Base-by-base conservation (phyloP, 148 eudicot genomes). In the Diospyros kaki region DNA sequence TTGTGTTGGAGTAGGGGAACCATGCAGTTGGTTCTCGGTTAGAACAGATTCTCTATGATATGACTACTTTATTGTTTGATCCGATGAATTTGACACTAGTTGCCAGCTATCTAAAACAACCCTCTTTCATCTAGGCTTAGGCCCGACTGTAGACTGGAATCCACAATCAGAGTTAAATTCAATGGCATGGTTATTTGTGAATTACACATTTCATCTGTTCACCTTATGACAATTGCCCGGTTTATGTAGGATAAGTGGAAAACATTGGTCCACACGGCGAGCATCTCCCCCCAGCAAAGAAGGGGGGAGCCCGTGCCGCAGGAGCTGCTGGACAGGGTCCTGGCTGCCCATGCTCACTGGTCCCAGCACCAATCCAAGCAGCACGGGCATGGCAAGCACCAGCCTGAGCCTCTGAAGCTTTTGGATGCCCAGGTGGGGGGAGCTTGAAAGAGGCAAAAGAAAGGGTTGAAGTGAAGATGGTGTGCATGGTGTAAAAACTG, bases 241-340 rank as follows among this genome's bases (percentile, higher is more conserved):
- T 69, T 40, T 68, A 61, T 86, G 46, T 70, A 96, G 99, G 99
- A 96, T 89, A 96, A 96, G 81, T 96, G 99, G 99, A 96, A 96
- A 81, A 96, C 99, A 72, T 78, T 96, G 84, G 99, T 96, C 55
- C 99, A 96, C 85, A 96, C 99, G 38, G 99, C 99, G 54, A 87
- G 97, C 78, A 96, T 96, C 56, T 74, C 99, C 58, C 98, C 99
- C 5, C 98, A 93, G 75, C 99, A 96, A 83, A 88, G 99, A 72
- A 78, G 99, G 77, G 99, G 99, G 1, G 94, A 93, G 93, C 97
- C 97, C 1, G 99, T 96, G 46, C 98, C 98, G 0, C 99, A 96
- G 77, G 91, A 87, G 76, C 93, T 96, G 56, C 72, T 96, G 53
- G 98, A 96, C 88, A 81, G 98, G 63, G 98, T 93, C 68, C 81